Conservation (phyloP, 2,329 filamentous ascomycete species). For the Arthroderma sp. region DNA sequence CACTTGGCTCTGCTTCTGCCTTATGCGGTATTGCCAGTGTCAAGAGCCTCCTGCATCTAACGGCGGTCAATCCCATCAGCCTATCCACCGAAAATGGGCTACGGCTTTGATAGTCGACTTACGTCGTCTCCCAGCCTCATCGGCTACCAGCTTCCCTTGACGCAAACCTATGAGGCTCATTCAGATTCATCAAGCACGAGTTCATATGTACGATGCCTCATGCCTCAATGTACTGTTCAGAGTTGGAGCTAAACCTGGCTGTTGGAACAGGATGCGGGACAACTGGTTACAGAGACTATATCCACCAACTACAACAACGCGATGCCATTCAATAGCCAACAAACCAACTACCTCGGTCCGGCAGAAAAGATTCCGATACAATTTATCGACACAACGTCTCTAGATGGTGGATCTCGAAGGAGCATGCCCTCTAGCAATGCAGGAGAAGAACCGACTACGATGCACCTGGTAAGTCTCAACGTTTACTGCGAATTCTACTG, state of each 20-base stretch:
- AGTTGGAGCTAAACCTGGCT: not conserved
- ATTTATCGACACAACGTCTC: slow-evolving; percentile 13
- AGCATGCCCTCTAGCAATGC: slow-evolving; percentile 11
- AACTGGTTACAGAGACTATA: no score
- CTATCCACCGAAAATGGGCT: not conserved
- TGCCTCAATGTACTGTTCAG: no score
- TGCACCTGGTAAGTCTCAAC: slow-evolving; percentile 16
- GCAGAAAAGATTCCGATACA: slow-evolving; percentile 15
- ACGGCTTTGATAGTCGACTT: not conserved
- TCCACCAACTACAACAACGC: slow-evolving; percentile 3
- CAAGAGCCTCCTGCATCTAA: not conserved
- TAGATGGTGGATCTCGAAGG: slow-evolving; percentile 15
- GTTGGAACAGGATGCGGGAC: not conserved
- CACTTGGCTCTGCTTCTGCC: no score
- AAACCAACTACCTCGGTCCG: slow-evolving; percentile 11
- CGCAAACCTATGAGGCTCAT: not conserved
- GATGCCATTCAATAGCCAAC: slow-evolving; percentile 11
- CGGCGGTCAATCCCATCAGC: not conserved
- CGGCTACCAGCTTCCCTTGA: not conserved
- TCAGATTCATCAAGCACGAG: slow-evolving; percentile 1
- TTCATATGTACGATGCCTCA: not conserved
- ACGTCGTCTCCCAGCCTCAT: slow-evolving; percentile 19
- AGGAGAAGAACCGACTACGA: slow-evolving; percentile 17
- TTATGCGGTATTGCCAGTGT: not conserved
- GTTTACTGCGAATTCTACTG: not conserved